Percentiles rank a stretch among this genome's conserved stretches.
These are phyloP conservation scores for Yarrowia sp. DNA, from an alignment of 805 yeast genomes.

Conservation along the genomic window DNA sequence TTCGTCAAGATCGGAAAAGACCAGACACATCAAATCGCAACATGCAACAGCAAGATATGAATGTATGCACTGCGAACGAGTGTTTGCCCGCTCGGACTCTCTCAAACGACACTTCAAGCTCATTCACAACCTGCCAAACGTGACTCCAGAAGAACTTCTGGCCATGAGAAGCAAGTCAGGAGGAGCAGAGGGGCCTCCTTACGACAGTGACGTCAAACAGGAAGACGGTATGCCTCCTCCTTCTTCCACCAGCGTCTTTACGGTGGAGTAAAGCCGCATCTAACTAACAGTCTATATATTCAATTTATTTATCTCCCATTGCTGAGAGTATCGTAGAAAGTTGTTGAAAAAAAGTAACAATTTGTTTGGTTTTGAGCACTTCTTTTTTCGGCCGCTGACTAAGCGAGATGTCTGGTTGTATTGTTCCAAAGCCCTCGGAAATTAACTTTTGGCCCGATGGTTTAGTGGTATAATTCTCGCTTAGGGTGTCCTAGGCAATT, in stretches of 20 bases:
- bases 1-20: slow-evolving; percentile 31
- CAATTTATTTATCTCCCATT: slow-evolving; percentile 8
- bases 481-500: slow-evolving; percentile 39
- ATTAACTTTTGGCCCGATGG: slow-evolving; percentile 36
- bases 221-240: slow-evolving; percentile 11
- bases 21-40: slow-evolving; percentile 35
- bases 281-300: slow-evolving; percentile 19
- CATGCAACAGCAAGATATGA: background rate
- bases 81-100: slow-evolving; percentile 33
- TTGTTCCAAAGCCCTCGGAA: background rate
- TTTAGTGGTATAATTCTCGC: slow-evolving; percentile 40
- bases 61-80: slow-evolving; percentile 11
- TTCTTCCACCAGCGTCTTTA: background rate
- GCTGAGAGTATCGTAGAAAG: background rate
- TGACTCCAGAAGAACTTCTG: slow-evolving; percentile 1
- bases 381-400: background rate
- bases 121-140: slow-evolving; percentile 11
- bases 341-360: too few species aligned
- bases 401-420: background rate
- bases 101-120: slow-evolving; percentile 34
- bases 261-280: too few species aligned
- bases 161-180: background rate
- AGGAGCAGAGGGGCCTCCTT: background rate
- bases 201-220: background rate
- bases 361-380: too few species aligned